Percentiles rank a stretch among this genome's conserved stretches.
Evolutionary conservation across 2,329 filamentous ascomycete species (phyloP).

Genomic region (Aspergillus uvarum): DNA sequence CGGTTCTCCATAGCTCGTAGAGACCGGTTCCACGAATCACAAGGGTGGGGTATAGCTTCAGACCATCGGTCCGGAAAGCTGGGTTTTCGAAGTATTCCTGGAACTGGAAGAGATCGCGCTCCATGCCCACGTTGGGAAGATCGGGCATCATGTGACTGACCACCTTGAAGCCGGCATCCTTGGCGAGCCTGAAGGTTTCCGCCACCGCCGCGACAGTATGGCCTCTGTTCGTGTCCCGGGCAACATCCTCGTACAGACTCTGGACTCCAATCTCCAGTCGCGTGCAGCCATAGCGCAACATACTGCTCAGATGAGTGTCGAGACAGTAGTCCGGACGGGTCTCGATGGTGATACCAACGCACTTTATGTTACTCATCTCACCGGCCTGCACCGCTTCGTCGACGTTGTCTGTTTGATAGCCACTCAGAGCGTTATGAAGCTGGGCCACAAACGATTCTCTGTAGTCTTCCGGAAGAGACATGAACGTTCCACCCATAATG

Average conservation of each 20-base stretch:
- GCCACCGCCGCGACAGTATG: conserved; percentile 94
- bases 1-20: conserved; percentile 96
- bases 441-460: conserved; percentile 92
- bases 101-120: conserved; percentile 95
- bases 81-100: conserved; percentile 97
- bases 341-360: conserved; percentile 97
- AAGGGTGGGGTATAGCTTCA: conserved; percentile 97
- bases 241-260: conserved; percentile 95
- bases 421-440: conserved; percentile 92
- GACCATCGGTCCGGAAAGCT: conserved; percentile 89
- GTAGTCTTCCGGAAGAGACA: conserved; percentile 89
- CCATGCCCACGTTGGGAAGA: conserved; percentile 96
- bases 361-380: conserved; percentile 96
- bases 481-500: conserved; percentile 99
- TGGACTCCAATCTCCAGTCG: conserved; percentile 93
- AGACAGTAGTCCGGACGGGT: conserved; percentile 95
- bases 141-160: conserved; percentile 99
- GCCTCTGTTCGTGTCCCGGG: conserved; percentile 94
- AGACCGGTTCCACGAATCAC: conserved; percentile 95
- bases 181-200: conserved; percentile 94
- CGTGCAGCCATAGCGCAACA: conserved; percentile 97
- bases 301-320: conserved; percentile 89
- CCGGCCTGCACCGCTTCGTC: conserved; percentile 93
- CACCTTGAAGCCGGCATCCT: conserved; percentile 98
- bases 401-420: conserved; percentile 90